phyloP scores from a whole-genome alignment of 2,329 filamentous ascomycete genomes.

The Emmonsia crescens region DNA sequence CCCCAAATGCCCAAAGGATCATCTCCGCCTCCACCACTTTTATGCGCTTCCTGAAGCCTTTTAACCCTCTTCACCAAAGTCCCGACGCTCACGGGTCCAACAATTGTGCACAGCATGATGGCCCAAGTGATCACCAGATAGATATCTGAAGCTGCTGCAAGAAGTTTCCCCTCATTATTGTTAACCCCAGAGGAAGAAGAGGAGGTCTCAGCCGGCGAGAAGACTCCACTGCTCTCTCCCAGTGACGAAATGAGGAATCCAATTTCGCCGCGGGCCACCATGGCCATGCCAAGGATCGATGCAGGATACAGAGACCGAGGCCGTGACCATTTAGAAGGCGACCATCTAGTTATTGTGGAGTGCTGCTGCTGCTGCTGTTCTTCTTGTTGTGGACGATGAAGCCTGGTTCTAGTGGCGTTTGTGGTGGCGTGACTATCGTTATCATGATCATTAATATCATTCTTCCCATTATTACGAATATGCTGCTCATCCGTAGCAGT shows the following conservation, averaged over 20 bases:
- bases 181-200: neutral
- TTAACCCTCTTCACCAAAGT: constrained; percentile 37
- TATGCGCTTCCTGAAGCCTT: constrained; percentile 21
- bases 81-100: constrained; percentile 42
- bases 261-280: constrained; percentile 71
- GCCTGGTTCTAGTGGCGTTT: neutral
- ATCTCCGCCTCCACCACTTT: constrained; percentile 9
- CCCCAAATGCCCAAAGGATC: no score
- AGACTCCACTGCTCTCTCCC: constrained; percentile 46
- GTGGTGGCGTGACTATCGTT: neutral
- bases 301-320: constrained; percentile 57
- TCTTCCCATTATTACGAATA: neutral
- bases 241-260: constrained; percentile 64
- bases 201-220: constrained; percentile 14
- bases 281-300: constrained; percentile 54
- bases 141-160: constrained; percentile 29
- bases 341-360: neutral
- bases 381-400: neutral
- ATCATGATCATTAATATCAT: no score
- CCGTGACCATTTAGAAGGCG: constrained; percentile 23
- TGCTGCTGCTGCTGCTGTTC: neutral
- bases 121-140: constrained; percentile 46
- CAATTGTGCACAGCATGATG: constrained; percentile 44
- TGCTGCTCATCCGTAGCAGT: neutral
- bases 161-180: neutral